phyloP scores from a whole-genome alignment of 148 eudicot genomes.

The Polygonum aviculare region DNA sequence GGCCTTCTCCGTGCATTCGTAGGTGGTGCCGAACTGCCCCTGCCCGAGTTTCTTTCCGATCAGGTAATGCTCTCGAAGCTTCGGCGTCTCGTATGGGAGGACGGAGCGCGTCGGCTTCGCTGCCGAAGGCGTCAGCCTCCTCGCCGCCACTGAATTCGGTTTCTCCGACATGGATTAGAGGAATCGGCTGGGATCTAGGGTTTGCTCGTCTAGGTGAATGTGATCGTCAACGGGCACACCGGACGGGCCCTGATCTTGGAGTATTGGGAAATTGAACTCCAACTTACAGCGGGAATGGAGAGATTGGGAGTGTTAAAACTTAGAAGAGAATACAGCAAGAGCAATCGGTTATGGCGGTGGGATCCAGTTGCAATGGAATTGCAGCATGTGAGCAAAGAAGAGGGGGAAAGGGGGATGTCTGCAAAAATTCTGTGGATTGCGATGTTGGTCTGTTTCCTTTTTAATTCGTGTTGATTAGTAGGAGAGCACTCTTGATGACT shows the following conservation, averaged over 20 bases:
- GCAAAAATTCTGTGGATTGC: conserved; percentile 7
- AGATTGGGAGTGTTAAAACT: background rate
- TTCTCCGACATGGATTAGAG: conserved; percentile 11
- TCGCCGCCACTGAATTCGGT: conserved; percentile 5
- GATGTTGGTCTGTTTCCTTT: background rate
- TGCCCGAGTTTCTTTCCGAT: conserved; percentile 62
- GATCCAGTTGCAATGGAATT: background rate
- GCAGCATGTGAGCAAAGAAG: conserved; percentile 8
- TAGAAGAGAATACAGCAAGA: background rate
- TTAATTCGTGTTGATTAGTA: background rate
- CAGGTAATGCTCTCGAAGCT: conserved; percentile 46
- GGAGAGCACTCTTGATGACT: conserved; percentile 10
- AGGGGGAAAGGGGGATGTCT: conserved; percentile 9
- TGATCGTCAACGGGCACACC: background rate
- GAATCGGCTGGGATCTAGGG: background rate
- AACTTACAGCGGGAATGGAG: background rate
- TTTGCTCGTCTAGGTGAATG: conserved; percentile 2
- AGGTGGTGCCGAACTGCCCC: conserved; percentile 72
- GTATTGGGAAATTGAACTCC: background rate
- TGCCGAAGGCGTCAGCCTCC: conserved; percentile 14
- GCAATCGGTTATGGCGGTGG: background rate
- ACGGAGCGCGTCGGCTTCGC: conserved; percentile 38
- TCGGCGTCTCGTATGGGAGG: conserved; percentile 49
- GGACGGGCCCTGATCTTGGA: background rate
- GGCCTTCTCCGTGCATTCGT: conserved; percentile 43